Percentiles rank a stretch among this genome's conserved stretches.
These are phyloP conservation scores for Persicaria maculosa DNA, from an alignment of 148 eudicot species.

Conservation along the genomic window DNA sequence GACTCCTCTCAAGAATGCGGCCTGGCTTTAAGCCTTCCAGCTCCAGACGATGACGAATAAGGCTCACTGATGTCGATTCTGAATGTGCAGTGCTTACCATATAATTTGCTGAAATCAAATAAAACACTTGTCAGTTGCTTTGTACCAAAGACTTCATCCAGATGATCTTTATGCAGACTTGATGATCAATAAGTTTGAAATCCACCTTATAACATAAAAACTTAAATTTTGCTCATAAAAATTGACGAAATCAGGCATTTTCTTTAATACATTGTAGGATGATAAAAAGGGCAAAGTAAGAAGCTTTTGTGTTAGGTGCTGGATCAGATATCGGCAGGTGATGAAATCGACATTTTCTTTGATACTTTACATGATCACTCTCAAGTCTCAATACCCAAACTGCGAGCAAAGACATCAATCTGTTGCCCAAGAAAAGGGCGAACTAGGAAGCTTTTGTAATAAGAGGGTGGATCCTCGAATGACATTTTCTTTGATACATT, in stretches of 20 bases:
- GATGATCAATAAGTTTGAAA: no score
- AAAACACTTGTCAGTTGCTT: neutral
- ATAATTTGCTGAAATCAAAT: neutral
- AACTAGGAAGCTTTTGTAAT: no score
- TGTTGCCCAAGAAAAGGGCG: conserved; percentile 8
- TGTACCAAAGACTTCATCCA: no score
- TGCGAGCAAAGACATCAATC: conserved; percentile 11
- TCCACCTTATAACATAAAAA: no score
- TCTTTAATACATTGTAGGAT: no score
- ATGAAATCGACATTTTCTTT: neutral
- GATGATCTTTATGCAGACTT: no score
- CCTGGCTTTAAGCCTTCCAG: conserved; percentile 47
- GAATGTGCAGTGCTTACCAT: neutral
- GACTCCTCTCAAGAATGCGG: conserved; percentile 66
- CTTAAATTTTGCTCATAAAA: no score
- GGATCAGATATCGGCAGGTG: no score
- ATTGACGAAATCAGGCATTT: neutral
- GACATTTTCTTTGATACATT: neutral
- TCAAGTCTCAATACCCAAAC: conserved; percentile 8
- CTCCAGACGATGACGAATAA: neutral
- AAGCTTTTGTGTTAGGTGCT: no score
- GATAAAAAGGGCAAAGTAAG: no score
- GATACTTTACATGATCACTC: no score
- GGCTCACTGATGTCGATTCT: neutral
- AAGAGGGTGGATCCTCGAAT: no score